Base-by-base conservation (phyloP, 2,329 filamentous ascomycete species). In the Cordyceps militaris region DNA sequence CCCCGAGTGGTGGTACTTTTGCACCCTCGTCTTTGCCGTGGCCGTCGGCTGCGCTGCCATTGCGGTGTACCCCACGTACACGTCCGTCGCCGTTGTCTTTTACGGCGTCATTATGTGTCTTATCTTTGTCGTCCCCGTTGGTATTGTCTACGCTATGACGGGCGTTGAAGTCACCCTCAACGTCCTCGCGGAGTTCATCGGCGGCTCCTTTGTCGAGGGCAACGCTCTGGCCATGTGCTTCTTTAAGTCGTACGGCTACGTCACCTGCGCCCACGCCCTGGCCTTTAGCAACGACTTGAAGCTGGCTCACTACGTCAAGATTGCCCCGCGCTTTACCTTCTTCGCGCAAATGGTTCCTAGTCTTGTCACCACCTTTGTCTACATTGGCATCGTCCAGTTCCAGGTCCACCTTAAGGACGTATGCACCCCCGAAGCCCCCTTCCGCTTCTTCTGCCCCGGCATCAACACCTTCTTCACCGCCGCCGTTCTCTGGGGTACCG, bases 221-320 rank as follows among this genome's bases (percentile, higher is more conserved):
- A 71, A 72, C 59, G 72, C 71, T 6, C 66, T 76, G 11, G 73
- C 73, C 24, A 65, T 66, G 23, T 67, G 67, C 42, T 68, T 63
- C 28, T 64, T 68, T 32, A 65, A 66, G 44, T 62, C 64, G 38
- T 66, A 66, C 0, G 74, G 74, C 4, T 75, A 73, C 58, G 67
- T 74, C 69, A 64, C 66, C 3, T 62, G 61, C 14, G 65, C 63
- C 8, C 66, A 68, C 23, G 65, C 66, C 4, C 57, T 70, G 23
- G 58, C 62, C 23, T 70, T 70, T 49, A 66, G 44, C 59, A 71
- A 74, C 59, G 78, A 80, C 61, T 71, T 79, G 71, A 80, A 80
- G 65, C 65, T 80, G 30, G 78, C 71, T 1, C 77, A 79, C 57
- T 79, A 80, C 64, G 65, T 79, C 55, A 79, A 81, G 62, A 75